phyloP scores from a whole-genome alignment of 257 asterid species.

The Nicotiana tomentosiformis region DNA sequence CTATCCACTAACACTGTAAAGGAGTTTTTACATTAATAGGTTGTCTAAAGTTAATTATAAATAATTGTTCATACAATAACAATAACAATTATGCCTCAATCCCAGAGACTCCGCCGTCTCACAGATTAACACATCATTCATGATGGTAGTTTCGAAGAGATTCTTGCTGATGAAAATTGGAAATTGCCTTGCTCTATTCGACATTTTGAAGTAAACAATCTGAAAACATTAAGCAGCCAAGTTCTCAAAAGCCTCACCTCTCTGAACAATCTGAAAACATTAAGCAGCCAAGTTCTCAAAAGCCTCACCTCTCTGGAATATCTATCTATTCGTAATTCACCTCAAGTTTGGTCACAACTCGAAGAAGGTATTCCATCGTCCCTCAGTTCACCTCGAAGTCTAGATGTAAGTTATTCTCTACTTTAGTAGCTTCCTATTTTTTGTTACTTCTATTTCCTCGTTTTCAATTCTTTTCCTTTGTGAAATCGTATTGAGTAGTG shows the following conservation, averaged over 20 bases:
- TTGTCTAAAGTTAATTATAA: no score
- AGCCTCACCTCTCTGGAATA: neutral
- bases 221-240: neutral
- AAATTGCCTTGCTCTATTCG: neutral
- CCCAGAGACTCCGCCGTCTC: neutral
- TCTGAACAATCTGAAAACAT: neutral
- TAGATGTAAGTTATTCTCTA: neutral
- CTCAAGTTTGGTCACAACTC: neutral
- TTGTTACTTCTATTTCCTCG: no score
- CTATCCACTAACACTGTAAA: no score
- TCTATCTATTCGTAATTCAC: fast-evolving
- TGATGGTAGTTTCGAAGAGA: neutral
- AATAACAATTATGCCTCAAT: no score
- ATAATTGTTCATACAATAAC: no score
- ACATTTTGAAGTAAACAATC: fast-evolving
- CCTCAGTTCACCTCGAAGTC: neutral
- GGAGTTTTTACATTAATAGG: no score
- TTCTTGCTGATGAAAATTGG: neutral
- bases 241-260: neutral
- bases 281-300: neutral
- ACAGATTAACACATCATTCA: fast-evolving
- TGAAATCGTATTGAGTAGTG: no score
- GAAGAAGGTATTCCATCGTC: neutral
- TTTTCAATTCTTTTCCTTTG: no score
- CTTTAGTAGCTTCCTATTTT: neutral